These are phyloP conservation scores for Tolypocladium tropicale DNA, from an alignment of 2,329 filamentous ascomycete genomes.

Conservation along the genomic window DNA sequence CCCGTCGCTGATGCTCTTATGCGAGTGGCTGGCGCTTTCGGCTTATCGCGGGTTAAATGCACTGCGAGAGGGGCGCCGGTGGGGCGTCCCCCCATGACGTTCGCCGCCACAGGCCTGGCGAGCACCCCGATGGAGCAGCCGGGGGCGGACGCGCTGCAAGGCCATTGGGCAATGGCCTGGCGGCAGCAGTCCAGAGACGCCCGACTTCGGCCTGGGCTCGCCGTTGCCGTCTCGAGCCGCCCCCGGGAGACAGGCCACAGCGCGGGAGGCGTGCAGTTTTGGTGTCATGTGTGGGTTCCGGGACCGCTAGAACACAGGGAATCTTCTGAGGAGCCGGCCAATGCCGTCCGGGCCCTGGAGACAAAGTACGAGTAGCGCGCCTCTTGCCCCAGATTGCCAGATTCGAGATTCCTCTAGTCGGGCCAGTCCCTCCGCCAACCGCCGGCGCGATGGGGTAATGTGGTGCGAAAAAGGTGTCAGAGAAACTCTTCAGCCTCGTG, in stretches of 20 bases:
- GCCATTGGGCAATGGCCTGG: conserved; percentile 2
- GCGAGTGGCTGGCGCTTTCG: not conserved
- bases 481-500: not conserved
- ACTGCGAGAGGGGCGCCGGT: not conserved
- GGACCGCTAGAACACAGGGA: not conserved
- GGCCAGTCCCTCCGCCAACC: not conserved
- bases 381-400: not conserved
- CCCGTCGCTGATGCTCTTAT: not conserved
- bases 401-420: not conserved
- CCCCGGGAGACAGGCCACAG: not conserved
- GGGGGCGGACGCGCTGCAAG: not conserved
- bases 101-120: not conserved
- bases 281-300: not conserved
- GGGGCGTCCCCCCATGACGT: not conserved
- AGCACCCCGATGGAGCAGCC: not conserved
- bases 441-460: not conserved
- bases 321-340: not conserved
- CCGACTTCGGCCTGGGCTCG: not conserved
- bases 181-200: not conserved
- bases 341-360: not conserved
- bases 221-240: not conserved
- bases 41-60: conserved; percentile 4
- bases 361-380: not conserved
- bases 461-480: not conserved
- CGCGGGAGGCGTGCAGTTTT: not conserved